Conservation (phyloP, 1,139 yeast species). For the Geotrichum carabidarum region DNA sequence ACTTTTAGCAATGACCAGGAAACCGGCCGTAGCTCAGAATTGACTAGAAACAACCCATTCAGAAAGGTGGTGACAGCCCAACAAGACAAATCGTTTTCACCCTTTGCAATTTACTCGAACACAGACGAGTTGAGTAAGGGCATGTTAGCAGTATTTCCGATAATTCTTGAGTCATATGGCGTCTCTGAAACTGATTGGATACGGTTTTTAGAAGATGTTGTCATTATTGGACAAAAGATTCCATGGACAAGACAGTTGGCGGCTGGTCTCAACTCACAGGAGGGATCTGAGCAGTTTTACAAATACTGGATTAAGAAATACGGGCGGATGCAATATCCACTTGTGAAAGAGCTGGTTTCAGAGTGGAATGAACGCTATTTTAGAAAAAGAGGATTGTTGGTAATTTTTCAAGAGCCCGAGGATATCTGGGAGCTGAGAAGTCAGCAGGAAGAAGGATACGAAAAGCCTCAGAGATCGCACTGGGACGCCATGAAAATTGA, state of each 20-base stretch:
- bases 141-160: not conserved
- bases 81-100: not conserved
- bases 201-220: not conserved
- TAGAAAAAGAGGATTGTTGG: not conserved
- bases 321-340: conserved; percentile 2
- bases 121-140: not conserved
- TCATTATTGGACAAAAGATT: not conserved
- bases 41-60: not conserved
- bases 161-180: not conserved
- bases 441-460: not conserved
- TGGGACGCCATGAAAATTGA: not conserved
- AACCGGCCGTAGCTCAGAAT: not conserved
- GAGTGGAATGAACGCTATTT: not conserved
- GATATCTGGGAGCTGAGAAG: not conserved
- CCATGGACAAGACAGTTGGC: not conserved
- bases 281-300: not conserved
- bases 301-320: not conserved
- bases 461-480: not conserved
- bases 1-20: not conserved
- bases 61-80: not conserved
- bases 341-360: not conserved
- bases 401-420: not conserved
- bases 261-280: not conserved
- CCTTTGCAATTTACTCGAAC: not conserved
- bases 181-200: not conserved